Base-by-base conservation (phyloP, 202 grass and related monocot species). In the Schoenoplectus triqueter region DNA sequence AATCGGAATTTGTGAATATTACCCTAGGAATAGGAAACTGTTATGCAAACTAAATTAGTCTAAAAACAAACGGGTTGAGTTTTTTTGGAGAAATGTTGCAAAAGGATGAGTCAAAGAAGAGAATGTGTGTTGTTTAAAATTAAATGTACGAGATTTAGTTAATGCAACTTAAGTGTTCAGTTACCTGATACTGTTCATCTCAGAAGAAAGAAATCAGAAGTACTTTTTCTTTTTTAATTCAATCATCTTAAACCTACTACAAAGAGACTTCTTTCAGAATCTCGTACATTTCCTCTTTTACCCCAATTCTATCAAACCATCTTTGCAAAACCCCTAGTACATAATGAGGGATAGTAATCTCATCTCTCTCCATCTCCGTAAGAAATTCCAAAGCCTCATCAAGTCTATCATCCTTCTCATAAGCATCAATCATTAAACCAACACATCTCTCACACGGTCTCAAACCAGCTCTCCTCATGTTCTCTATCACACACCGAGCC, bases 361-460 rank as follows among this genome's bases (percentile, higher is more conserved):
- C 88, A 2, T 86, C 87, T 68, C 73, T 87, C 86, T 95, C 95
- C 59, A 95, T 84, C 65, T 95, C 95, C 68, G 86, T 46, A 69
- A 98, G 86, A 90, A 98, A 94, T 18, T 41, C 85, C 3, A 98
- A 67, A 54, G 93, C 91, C 60, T 87, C 80, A 63, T 95, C 82
- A 17, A 99, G 72, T 14, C 72, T 70, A 19, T 85, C 70, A 17
- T 47, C 86, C 46, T 87, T 92, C 80, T 94, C 93, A 44, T 89
- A 99, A 6, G 88, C 87, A 6, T 84, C 8, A 69, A 95, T 52
- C 71, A 95, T 82, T 80, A 92, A 88, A 10, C 56, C 0, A 71
- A 95, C 11, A 60, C 90, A 92, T 89, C 54, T 92, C 49, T 95
- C 87, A 0, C 88, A 95, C 8, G 87, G 93, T 81, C 84, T 90